Percentiles rank a stretch among this genome's conserved stretches.
phyloP scores from a whole-genome alignment of 768 basidiomycete genomes.

The Mycena venus region DNA sequence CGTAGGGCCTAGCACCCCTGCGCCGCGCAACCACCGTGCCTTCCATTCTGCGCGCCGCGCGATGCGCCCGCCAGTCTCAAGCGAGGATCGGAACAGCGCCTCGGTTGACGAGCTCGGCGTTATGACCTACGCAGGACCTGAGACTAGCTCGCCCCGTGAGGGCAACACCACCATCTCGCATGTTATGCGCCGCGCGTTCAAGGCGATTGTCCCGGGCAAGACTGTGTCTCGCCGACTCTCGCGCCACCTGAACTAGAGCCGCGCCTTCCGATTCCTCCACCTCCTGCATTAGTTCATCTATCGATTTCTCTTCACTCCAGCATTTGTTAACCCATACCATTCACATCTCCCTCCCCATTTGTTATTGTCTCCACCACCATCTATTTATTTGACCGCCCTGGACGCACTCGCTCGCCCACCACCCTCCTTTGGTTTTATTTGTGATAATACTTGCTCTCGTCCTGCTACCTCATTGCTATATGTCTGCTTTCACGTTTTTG shows the following conservation, averaged over 20 bases:
- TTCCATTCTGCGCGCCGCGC: conserved; percentile 64
- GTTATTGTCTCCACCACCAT: background rate
- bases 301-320: background rate
- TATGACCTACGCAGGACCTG: conserved; percentile 53
- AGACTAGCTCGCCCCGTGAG: conserved; percentile 49
- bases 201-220: conserved; percentile 80
- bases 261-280: background rate
- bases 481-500: conserved; percentile 31
- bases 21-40: conserved; percentile 55
- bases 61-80: conserved; percentile 83
- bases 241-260: conserved; percentile 42
- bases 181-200: conserved; percentile 81
- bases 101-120: conserved; percentile 79
- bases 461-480: conserved; percentile 23
- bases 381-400: conserved; percentile 1
- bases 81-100: conserved; percentile 59
- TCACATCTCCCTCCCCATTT: background rate
- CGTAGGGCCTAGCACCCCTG: conserved; percentile 38
- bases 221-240: conserved; percentile 65
- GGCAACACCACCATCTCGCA: conserved; percentile 63
- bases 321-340: background rate
- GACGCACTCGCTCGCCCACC: conserved; percentile 16
- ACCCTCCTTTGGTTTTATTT: conserved; percentile 28
- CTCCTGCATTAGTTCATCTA: background rate
- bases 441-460: conserved; percentile 19